These are phyloP conservation scores for Phialophora macrospora DNA, from an alignment of 2,329 filamentous ascomycete species.

Conservation along the genomic window DNA sequence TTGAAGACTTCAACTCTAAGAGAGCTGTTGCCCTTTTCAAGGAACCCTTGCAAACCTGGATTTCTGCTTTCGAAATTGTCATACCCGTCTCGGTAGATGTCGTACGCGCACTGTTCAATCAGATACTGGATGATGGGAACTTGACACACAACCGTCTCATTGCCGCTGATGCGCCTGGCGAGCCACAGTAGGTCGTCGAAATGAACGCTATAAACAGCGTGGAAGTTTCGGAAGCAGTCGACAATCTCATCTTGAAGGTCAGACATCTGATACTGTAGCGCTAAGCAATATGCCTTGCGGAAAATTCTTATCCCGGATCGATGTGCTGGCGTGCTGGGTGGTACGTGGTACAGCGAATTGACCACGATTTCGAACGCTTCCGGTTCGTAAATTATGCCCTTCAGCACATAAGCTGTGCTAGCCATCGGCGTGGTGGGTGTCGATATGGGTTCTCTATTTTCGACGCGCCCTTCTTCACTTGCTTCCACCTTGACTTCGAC, in stretches of 20 bases:
- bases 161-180: constrained; percentile 28
- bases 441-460: background rate
- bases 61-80: constrained; percentile 25
- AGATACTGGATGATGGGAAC: constrained; percentile 34
- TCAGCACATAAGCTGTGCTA: constrained; percentile 23
- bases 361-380: constrained; percentile 36
- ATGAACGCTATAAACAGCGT: constrained; percentile 22
- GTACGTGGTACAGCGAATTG: constrained; percentile 33
- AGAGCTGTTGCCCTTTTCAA: constrained; percentile 19
- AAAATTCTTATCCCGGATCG: constrained; percentile 18
- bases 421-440: background rate
- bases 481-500: constrained; percentile 16
- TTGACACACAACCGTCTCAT: constrained; percentile 6
- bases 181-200: constrained; percentile 37
- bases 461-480: background rate
- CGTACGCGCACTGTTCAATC: constrained; percentile 36
- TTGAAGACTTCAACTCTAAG: constrained; percentile 26
- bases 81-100: constrained; percentile 33
- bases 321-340: constrained; percentile 4
- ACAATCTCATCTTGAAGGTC: constrained; percentile 36
- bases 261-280: constrained; percentile 30
- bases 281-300: constrained; percentile 34
- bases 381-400: constrained; percentile 22
- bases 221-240: constrained; percentile 33
- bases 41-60: constrained; percentile 23